Evolutionary conservation across 192 early-diverging fungal genomes (phyloP).

Genomic region (Cladochytrium replicatum): DNA sequence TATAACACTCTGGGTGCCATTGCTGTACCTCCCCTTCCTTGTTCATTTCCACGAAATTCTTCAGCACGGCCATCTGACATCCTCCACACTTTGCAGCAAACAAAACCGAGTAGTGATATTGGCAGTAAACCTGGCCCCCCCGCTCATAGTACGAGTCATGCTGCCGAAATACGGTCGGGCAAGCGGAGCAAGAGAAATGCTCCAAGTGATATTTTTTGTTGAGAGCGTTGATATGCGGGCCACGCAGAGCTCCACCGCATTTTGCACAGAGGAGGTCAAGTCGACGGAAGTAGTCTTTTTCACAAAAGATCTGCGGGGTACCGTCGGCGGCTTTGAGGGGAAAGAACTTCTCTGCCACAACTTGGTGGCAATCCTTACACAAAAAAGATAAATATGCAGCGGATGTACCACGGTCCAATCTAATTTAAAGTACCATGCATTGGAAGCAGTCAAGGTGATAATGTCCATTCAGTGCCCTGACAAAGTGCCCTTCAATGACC

Average conservation of each 20-base stretch:
- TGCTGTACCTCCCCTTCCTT: constrained; percentile 60
- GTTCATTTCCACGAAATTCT: constrained; percentile 92
- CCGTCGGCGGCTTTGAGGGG: constrained; percentile 52
- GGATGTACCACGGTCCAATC: constrained; percentile 9
- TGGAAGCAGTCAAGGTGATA: constrained; percentile 94
- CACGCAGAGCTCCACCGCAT: constrained; percentile 80
- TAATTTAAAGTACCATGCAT: constrained; percentile 66
- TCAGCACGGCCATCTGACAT: constrained; percentile 87
- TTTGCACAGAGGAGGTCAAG: constrained; percentile 74
- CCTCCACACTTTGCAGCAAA: constrained; percentile 93
- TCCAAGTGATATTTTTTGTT: constrained; percentile 93
- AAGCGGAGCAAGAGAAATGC: constrained; percentile 93
- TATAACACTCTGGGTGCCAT: constrained; percentile 99
- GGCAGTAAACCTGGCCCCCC: constrained; percentile 85
- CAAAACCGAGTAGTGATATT: constrained; percentile 84
- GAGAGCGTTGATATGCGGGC: constrained; percentile 85
- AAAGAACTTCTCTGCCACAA: constrained; percentile 80
- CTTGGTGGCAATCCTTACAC: constrained; percentile 69
- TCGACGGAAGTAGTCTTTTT: constrained; percentile 78
- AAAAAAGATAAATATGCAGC: no score
- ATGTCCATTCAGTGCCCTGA: constrained; percentile 69
- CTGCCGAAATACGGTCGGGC: constrained; percentile 84
- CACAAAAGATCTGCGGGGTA: constrained; percentile 59
- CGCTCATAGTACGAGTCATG: constrained; percentile 96
- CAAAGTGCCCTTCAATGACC: constrained; percentile 86